Percentiles rank a stretch among this genome's conserved stretches.
phyloP scores from a whole-genome alignment of 2,329 filamentous ascomycete species.

The Phaeoacremonium minimum region DNA sequence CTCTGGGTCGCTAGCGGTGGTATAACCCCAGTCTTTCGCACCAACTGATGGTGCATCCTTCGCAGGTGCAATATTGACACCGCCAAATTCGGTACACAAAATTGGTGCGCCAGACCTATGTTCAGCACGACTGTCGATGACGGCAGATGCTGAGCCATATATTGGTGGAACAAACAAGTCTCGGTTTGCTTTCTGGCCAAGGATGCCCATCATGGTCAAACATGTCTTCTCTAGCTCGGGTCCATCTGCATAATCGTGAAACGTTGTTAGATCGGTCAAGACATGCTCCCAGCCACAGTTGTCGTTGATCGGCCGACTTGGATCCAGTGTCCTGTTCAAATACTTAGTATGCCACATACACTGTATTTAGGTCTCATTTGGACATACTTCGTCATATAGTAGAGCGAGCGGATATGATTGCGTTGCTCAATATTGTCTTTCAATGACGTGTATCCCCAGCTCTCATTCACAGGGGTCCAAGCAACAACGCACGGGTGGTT shows the following conservation, averaged over 20 bases:
- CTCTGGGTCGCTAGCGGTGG: constrained; percentile 55
- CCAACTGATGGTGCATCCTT: constrained; percentile 29
- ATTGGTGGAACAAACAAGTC: constrained; percentile 50
- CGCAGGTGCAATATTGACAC: constrained; percentile 58
- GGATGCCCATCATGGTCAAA: constrained; percentile 45
- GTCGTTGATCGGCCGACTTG: constrained; percentile 62
- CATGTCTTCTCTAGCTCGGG: constrained; percentile 52
- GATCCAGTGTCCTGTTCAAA: constrained; percentile 55
- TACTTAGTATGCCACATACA: too few relatives aligned
- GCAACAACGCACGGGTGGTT: constrained; percentile 62
- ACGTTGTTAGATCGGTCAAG: constrained; percentile 59
- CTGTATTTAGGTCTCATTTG: too few relatives aligned
- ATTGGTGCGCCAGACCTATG: constrained; percentile 53
- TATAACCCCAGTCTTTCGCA: constrained; percentile 62
- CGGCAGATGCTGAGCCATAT: constrained; percentile 12
- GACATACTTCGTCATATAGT: constrained; percentile 62
- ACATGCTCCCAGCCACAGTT: constrained; percentile 72
- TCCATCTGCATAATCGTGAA: constrained; percentile 63
- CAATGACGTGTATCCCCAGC: constrained; percentile 60
- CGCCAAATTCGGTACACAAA: constrained; percentile 65
- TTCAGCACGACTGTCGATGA: constrained; percentile 39
- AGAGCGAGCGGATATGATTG: constrained; percentile 59
- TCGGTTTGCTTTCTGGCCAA: constrained; percentile 45
- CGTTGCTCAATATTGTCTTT: constrained; percentile 53
- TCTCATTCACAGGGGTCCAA: constrained; percentile 63